These are phyloP conservation scores for Capillidium heterosporum DNA, from an alignment of 371 early-diverging fungal genomes.

Conservation along the genomic window DNA sequence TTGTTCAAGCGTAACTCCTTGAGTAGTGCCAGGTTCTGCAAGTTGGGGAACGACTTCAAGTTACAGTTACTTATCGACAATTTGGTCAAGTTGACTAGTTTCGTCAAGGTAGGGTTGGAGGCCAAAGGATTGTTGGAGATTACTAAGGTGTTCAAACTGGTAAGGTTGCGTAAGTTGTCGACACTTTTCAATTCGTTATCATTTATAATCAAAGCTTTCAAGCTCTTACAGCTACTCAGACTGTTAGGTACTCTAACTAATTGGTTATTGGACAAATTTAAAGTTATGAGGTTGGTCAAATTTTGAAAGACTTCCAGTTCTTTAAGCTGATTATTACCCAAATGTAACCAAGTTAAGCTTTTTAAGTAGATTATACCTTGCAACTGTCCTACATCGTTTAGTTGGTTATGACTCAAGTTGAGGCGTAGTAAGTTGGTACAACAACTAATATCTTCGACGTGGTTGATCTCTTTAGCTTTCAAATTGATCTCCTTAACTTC, in stretches of 20 bases:
- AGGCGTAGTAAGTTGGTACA: slow-evolving; percentile 46
- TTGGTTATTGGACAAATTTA: slow-evolving; percentile 58
- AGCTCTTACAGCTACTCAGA: slow-evolving; percentile 26
- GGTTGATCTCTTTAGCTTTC: slow-evolving; percentile 32
- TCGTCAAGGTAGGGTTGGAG: slow-evolving; percentile 28
- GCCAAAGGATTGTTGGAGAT: slow-evolving; percentile 62
- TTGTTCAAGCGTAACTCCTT: slow-evolving; percentile 62
- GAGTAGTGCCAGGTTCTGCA: slow-evolving; percentile 27
- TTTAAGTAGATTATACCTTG: slow-evolving; percentile 29
- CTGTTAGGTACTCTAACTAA: slow-evolving; percentile 37
- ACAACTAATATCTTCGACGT: slow-evolving; percentile 44
- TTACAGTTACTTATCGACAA: slow-evolving; percentile 58
- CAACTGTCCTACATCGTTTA: slow-evolving; percentile 28
- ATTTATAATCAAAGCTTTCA: slow-evolving; percentile 70
- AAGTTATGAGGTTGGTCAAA: slow-evolving; percentile 35
- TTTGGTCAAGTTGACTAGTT: slow-evolving; percentile 40
- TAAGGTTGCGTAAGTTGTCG: slow-evolving; percentile 42
- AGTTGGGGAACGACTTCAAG: slow-evolving; percentile 43
- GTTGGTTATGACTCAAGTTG: slow-evolving; percentile 40
- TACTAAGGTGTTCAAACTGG: slow-evolving; percentile 50
- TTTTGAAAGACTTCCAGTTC: slow-evolving; percentile 34
- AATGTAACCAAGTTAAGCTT: slow-evolving; percentile 40
- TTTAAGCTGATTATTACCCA: slow-evolving; percentile 41
- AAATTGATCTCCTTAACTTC: slow-evolving; percentile 27
- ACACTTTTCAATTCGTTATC: slow-evolving; percentile 46